phyloP scores from a whole-genome alignment of 2,329 filamentous ascomycete species.

The Aspergillus tubingensis region DNA sequence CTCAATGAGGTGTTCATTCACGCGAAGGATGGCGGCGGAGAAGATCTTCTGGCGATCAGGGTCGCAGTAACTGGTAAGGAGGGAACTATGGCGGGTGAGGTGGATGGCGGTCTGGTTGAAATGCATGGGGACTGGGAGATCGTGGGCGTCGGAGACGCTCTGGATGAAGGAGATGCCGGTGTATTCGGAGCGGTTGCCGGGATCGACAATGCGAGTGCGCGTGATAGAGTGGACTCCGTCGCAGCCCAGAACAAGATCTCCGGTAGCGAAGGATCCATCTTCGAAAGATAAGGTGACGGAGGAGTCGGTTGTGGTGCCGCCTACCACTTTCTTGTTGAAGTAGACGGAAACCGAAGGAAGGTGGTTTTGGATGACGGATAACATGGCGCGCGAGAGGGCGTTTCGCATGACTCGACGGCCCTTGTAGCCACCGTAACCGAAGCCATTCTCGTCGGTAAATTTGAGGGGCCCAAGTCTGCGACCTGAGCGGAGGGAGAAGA shows the following conservation, averaged over 20 bases:
- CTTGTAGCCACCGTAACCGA: constrained; percentile 30
- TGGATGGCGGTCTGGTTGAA: constrained; percentile 36
- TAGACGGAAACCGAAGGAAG: constrained; percentile 3
- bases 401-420: constrained; percentile 36
- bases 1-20: constrained; percentile 30
- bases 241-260: constrained; percentile 42
- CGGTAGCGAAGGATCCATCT: constrained; percentile 34
- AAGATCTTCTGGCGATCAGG: constrained; percentile 35
- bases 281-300: constrained; percentile 32
- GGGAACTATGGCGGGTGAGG: constrained; percentile 36
- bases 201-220: constrained; percentile 38
- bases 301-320: constrained; percentile 17
- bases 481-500: constrained; percentile 36
- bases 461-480: constrained; percentile 32
- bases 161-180: constrained; percentile 44
- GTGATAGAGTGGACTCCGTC: constrained; percentile 45
- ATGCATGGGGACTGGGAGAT: constrained; percentile 26
- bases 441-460: constrained; percentile 31
- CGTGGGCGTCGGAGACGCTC: constrained; percentile 30
- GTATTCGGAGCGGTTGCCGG: constrained; percentile 38
- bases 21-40: constrained; percentile 39
- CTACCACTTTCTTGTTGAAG: constrained; percentile 14
- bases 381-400: constrained; percentile 35
- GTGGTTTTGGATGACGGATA: constrained; percentile 29
- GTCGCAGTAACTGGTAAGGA: constrained; percentile 41